Evolutionary conservation across 352 stramenopile species (phyloP).

Genomic region (Phytophthora pini): DNA sequence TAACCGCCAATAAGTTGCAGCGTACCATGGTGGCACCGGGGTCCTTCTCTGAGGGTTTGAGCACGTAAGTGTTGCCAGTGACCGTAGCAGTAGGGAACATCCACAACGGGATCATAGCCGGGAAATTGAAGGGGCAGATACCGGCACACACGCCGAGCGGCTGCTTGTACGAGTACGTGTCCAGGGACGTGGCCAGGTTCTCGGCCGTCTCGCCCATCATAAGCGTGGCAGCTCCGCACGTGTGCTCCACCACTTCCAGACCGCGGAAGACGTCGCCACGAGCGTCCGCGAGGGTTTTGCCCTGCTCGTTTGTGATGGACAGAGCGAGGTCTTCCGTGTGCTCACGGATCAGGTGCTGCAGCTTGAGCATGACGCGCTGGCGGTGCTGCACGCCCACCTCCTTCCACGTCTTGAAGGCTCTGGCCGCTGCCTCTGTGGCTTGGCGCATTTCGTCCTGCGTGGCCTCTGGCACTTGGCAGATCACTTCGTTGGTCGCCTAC

Average conservation of each 20-base stretch:
- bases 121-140: constrained; percentile 97
- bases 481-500: constrained; percentile 88
- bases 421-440: constrained; percentile 76
- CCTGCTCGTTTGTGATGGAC: constrained; percentile 94
- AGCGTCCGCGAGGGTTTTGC: constrained; percentile 95
- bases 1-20: neutral
- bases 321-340: constrained; percentile 95
- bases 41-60: constrained; percentile 97
- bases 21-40: constrained; percentile 85
- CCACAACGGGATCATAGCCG: constrained; percentile 97
- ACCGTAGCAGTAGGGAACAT: constrained; percentile 91
- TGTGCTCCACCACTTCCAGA: constrained; percentile 88
- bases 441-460: constrained; percentile 89
- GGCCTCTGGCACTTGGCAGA: constrained; percentile 87
- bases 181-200: constrained; percentile 92
- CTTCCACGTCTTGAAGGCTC: constrained; percentile 94
- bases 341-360: constrained; percentile 95
- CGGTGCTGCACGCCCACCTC: constrained; percentile 94
- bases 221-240: constrained; percentile 76
- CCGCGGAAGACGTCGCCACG: constrained; percentile 97
- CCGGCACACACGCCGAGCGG: constrained; percentile 94
- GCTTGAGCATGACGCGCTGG: constrained; percentile 96
- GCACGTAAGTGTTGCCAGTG: constrained; percentile 96
- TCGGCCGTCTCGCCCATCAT: constrained; percentile 96
- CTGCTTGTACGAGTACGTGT: constrained; percentile 97